phyloP scores from a whole-genome alignment of 495 filamentous ascomycete species.

The Daldinia loculata region DNA sequence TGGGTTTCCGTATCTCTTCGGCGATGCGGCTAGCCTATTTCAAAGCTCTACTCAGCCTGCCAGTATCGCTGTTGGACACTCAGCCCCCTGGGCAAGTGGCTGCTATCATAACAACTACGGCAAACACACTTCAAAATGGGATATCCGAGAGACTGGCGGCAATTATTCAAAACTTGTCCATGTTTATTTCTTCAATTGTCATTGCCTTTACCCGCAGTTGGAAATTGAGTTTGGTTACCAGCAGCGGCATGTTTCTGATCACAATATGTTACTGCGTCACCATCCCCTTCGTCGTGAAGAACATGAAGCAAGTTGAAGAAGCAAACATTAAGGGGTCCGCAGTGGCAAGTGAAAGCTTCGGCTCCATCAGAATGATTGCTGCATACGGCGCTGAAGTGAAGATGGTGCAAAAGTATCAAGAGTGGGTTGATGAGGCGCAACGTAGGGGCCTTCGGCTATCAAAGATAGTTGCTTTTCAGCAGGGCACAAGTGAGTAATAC shows the following conservation, averaged over 20 bases:
- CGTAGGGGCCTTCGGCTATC: constrained; percentile 61
- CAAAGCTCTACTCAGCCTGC: constrained; percentile 60
- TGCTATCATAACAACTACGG: constrained; percentile 68
- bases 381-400: constrained; percentile 70
- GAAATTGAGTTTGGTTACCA: constrained; percentile 65
- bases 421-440: constrained; percentile 66
- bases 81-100: constrained; percentile 63
- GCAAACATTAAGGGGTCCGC: constrained; percentile 68
- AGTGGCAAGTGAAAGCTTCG: constrained; percentile 66
- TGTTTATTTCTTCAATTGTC: constrained; percentile 59
- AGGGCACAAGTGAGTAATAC: constrained; percentile 50
- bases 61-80: constrained; percentile 63
- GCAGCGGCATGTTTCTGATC: constrained; percentile 65
- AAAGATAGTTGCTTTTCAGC: constrained; percentile 58
- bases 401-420: constrained; percentile 60
- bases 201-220: constrained; percentile 66
- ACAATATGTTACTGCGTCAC: constrained; percentile 62
- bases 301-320: constrained; percentile 62
- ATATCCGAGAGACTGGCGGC: constrained; percentile 69
- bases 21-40: constrained; percentile 62
- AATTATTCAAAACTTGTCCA: constrained; percentile 62
- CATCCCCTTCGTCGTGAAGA: constrained; percentile 66
- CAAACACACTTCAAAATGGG: constrained; percentile 71
- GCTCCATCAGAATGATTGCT: constrained; percentile 66
- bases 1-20: constrained; percentile 63